A percentile compares a stretch with the other conserved stretches of the same genome.
Conservation (phyloP, 495 filamentous ascomycete genomes). For the Penicillium herquei region DNA sequence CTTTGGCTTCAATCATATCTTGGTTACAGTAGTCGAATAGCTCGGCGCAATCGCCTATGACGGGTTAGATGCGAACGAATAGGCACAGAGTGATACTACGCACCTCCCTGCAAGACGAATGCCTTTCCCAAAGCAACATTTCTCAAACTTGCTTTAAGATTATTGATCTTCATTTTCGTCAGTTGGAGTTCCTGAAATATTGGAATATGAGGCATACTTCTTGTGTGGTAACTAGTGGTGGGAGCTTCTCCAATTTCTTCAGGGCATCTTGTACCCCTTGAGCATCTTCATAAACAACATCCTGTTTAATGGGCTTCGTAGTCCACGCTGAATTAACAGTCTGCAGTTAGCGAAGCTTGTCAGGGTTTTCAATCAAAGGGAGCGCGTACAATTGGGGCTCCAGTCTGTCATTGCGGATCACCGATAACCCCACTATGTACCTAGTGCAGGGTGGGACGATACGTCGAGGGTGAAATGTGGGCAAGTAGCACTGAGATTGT, state of each 20-base stretch:
- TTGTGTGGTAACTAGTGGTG: conserved; percentile 83
- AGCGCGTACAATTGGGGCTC: conserved; percentile 34
- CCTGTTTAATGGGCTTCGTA: conserved; percentile 88
- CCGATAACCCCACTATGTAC: conserved; percentile 5
- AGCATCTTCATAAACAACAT: conserved; percentile 73
- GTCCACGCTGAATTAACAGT: conserved; percentile 64
- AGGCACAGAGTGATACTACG: conserved; percentile 3
- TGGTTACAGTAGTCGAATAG: conserved; percentile 95
- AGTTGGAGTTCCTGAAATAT: not conserved
- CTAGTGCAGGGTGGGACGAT: conserved; percentile 2
- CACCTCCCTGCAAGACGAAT: conserved; percentile 87
- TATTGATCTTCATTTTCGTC: conserved; percentile 57
- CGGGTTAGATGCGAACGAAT: not conserved
- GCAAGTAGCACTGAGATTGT: not conserved
- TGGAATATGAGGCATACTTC: conserved; percentile 45
- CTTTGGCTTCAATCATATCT: conserved; percentile 86
- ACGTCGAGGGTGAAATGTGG: not conserved
- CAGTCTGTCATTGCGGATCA: conserved; percentile 27
- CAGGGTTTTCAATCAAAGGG: not conserved
- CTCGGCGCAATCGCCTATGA: conserved; percentile 83
- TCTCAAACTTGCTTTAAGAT: conserved; percentile 69
- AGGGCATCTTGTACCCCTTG: conserved; percentile 62
- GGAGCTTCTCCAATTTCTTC: conserved; percentile 69
- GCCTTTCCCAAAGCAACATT: conserved; percentile 91
- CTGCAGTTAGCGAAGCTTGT: not conserved